A percentile compares a stretch with the other conserved stretches of the same genome.
Evolutionary conservation across 2,329 filamentous ascomycete species (phyloP).

Genomic region (Pseudogymnoascus sp.): DNA sequence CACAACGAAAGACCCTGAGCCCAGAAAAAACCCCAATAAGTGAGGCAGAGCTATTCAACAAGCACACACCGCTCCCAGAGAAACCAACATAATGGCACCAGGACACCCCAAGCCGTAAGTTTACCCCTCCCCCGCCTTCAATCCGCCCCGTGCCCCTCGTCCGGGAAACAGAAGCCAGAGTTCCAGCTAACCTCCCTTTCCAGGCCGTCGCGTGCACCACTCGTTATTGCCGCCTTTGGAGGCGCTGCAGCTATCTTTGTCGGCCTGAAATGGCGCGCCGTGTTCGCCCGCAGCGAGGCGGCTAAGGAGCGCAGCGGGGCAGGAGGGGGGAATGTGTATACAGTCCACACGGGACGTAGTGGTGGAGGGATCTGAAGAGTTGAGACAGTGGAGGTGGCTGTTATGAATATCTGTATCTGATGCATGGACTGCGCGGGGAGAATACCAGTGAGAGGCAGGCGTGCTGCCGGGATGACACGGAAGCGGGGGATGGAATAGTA

Average conservation of each 20-base stretch:
- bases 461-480: neutral
- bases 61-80: slow-evolving; percentile 1
- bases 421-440: neutral
- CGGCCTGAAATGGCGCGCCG: slow-evolving; percentile 30
- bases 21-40: neutral
- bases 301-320: slow-evolving; percentile 27
- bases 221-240: slow-evolving; percentile 27
- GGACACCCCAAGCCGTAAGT: slow-evolving; percentile 1
- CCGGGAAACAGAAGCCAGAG: neutral
- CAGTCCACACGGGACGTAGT: slow-evolving; percentile 28
- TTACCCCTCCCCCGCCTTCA: neutral
- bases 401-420: neutral
- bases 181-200: neutral
- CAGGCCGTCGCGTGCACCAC: slow-evolving; percentile 25
- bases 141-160: neutral
- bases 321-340: slow-evolving; percentile 24
- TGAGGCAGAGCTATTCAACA: slow-evolving; percentile 4
- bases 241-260: slow-evolving; percentile 26
- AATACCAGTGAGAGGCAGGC: neutral
- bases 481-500: neutral
- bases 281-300: slow-evolving; percentile 29
- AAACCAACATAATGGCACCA: neutral
- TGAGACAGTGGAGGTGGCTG: neutral
- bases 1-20: neutral
- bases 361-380: slow-evolving; percentile 19